phyloP scores from a whole-genome alignment of 805 yeast genomes.

The Torulaspora gathmanii region DNA sequence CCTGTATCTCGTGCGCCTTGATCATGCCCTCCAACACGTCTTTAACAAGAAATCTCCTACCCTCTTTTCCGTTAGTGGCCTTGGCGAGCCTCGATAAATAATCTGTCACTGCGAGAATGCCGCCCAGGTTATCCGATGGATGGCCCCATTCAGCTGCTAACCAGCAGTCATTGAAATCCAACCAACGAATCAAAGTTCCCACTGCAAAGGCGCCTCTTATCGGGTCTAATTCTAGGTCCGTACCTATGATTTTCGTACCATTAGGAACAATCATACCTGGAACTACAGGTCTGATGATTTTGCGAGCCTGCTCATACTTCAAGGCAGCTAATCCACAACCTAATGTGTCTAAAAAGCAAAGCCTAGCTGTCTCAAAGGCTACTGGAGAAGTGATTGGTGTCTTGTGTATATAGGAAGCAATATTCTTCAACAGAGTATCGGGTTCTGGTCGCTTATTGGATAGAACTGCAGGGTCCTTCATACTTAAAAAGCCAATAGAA shows the following conservation, averaged over 20 bases:
- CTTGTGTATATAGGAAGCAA: slow-evolving; percentile 48
- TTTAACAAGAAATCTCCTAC: slow-evolving; percentile 42
- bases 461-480: background rate
- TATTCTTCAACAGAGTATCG: slow-evolving; percentile 46
- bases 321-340: slow-evolving; percentile 60
- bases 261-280: slow-evolving; percentile 53
- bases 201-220: slow-evolving; percentile 54
- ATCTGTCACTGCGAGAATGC: slow-evolving; percentile 55
- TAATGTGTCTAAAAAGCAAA: slow-evolving; percentile 52
- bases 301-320: slow-evolving; percentile 46
- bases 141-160: slow-evolving; percentile 69
- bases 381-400: slow-evolving; percentile 42
- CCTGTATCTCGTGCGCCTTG: slow-evolving; percentile 62
- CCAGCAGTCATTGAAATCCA: slow-evolving; percentile 63
- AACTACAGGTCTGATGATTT: slow-evolving; percentile 51
- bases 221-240: slow-evolving; percentile 48
- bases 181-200: slow-evolving; percentile 56
- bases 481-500: background rate
- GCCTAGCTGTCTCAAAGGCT: slow-evolving; percentile 51
- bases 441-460: slow-evolving; percentile 47
- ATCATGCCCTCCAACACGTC: slow-evolving; percentile 55
- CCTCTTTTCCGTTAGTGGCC: slow-evolving; percentile 38
- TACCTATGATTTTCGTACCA: slow-evolving; percentile 54
- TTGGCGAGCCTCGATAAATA: slow-evolving; percentile 45
- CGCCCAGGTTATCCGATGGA: slow-evolving; percentile 58